Conservation (phyloP, 2,329 filamentous ascomycete genomes). For the Hymenoscyphus scutula region DNA sequence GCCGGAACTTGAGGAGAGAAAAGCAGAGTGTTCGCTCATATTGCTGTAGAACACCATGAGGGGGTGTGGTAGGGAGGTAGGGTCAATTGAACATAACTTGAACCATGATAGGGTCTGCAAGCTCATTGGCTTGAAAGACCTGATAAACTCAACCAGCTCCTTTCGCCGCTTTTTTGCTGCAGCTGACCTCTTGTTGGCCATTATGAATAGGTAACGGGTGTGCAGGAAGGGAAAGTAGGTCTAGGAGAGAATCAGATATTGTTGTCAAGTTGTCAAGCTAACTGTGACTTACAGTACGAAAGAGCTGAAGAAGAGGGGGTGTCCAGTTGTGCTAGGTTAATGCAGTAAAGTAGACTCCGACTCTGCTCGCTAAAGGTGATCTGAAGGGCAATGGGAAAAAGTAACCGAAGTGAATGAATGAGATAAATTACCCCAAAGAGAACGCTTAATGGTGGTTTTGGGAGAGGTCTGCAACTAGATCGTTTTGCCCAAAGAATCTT, state of each 20-base stretch:
- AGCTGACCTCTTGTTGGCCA: neutral
- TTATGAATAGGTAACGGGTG: neutral
- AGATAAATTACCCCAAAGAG: too few species aligned
- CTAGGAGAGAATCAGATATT: neutral
- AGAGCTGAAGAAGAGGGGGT: too few species aligned
- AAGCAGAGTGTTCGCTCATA: neutral
- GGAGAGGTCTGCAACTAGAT: too few species aligned
- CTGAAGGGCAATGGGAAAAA: too few species aligned
- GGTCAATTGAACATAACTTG: neutral
- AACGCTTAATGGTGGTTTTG: too few species aligned
- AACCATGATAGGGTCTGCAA: neutral
- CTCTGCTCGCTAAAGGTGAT: too few species aligned
- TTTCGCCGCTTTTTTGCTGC: neutral
- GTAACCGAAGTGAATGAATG: too few species aligned
- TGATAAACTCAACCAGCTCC: neutral
- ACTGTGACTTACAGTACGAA: too few species aligned
- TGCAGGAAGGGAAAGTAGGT: neutral
- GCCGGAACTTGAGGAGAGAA: neutral
- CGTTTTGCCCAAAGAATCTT: too few species aligned
- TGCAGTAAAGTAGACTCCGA: too few species aligned
- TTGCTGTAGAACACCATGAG: neutral
- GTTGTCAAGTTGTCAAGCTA: too few species aligned
- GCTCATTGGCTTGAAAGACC: neutral
- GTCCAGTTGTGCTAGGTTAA: too few species aligned
- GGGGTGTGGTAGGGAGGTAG: neutral